A percentile compares a stretch with the other conserved stretches of the same genome.
Conservation (phyloP, 148 eudicot genomes). For the Rhododendron simsii region DNA sequence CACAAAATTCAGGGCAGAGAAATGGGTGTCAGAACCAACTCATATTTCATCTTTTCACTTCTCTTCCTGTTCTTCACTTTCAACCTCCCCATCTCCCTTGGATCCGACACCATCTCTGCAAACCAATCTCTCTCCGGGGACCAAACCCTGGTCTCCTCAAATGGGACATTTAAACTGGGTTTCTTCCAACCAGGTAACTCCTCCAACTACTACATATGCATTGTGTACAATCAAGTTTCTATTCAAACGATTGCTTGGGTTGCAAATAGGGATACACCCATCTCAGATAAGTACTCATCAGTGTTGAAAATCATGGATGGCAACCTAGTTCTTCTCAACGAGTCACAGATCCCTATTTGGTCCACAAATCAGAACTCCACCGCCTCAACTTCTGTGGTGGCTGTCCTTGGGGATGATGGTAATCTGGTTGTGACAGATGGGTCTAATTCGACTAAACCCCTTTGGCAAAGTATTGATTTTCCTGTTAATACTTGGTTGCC, state of each 20-base stretch:
- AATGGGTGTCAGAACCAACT: conserved; percentile 1
- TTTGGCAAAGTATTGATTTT: conserved; percentile 54
- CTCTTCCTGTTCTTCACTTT: conserved; percentile 11
- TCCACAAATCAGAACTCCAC: conserved; percentile 26
- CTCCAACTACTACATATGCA: conserved; percentile 46
- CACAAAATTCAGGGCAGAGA: background rate
- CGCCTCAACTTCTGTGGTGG: conserved; percentile 21
- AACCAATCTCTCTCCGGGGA: conserved; percentile 36
- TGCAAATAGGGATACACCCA: conserved; percentile 41
- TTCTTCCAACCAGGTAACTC: conserved; percentile 43
- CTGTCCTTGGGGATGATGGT: conserved; percentile 43
- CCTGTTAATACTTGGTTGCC: conserved; percentile 53
- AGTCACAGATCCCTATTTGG: conserved; percentile 33
- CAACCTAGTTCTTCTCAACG: conserved; percentile 37
- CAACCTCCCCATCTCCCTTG: conserved; percentile 10
- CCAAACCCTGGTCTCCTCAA: conserved; percentile 36
- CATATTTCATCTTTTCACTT: background rate
- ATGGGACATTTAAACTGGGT: conserved; percentile 36
- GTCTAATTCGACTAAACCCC: conserved; percentile 2
- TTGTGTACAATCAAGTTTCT: conserved; percentile 39
- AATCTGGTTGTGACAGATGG: conserved; percentile 37
- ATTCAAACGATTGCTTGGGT: conserved; percentile 44
- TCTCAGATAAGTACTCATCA: conserved; percentile 27
- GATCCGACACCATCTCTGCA: conserved; percentile 35
- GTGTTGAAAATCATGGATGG: conserved; percentile 38